phyloP scores from a whole-genome alignment of 2,329 filamentous ascomycete genomes.

The Thielaviopsis populi region DNA sequence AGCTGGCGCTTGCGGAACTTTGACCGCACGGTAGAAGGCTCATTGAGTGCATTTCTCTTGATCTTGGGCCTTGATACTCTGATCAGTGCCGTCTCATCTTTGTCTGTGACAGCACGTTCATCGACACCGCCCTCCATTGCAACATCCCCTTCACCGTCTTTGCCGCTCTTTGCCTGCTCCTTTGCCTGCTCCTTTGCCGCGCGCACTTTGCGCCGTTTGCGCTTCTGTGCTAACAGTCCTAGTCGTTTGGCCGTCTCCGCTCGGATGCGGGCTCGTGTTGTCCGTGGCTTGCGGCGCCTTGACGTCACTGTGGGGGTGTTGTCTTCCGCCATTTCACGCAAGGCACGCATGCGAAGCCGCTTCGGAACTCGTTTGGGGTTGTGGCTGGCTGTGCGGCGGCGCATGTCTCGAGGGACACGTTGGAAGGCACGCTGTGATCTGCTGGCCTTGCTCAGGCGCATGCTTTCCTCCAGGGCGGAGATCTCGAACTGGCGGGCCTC shows the following conservation, averaged over 20 bases:
- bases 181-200: slow-evolving; percentile 23
- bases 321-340: slow-evolving; percentile 66
- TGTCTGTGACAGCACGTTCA: not conserved
- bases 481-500: slow-evolving; percentile 82
- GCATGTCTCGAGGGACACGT: slow-evolving; percentile 68
- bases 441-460: slow-evolving; percentile 53
- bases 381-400: slow-evolving; percentile 82
- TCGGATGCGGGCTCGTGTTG: slow-evolving; percentile 45
- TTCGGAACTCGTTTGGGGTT: slow-evolving; percentile 83
- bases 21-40: slow-evolving; percentile 36
- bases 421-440: slow-evolving; percentile 68
- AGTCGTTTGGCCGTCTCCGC: slow-evolving; percentile 63
- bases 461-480: slow-evolving; percentile 64
- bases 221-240: slow-evolving; percentile 45
- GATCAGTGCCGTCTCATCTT: not conserved
- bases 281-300: slow-evolving; percentile 45
- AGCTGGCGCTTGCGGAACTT: slow-evolving; percentile 76
- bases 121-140: slow-evolving; percentile 11
- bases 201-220: slow-evolving; percentile 29
- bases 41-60: slow-evolving; percentile 53
- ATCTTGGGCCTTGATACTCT: slow-evolving; percentile 41
- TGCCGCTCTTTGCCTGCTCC: slow-evolving; percentile 23
- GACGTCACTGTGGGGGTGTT: slow-evolving; percentile 71
- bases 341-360: slow-evolving; percentile 54
- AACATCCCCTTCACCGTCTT: slow-evolving; percentile 15